phyloP scores from a whole-genome alignment of 2,329 filamentous ascomycete genomes.

The Alternaria ventricosa region DNA sequence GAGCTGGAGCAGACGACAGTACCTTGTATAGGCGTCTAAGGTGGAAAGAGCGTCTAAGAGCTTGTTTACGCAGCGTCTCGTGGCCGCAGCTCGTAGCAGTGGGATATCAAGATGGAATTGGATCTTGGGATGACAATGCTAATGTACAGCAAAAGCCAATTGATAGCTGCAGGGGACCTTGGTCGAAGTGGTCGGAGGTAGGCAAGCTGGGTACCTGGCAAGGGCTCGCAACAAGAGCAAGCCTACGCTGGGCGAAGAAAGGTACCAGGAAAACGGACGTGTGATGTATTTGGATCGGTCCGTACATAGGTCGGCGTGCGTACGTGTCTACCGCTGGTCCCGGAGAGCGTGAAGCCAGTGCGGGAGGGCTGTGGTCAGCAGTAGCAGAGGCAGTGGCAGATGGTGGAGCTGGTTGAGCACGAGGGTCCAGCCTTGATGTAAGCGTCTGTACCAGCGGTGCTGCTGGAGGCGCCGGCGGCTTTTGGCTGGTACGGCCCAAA shows the following conservation, averaged over 20 bases:
- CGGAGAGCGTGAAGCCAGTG: conserved; percentile 19
- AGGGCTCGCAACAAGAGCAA: conserved; percentile 13
- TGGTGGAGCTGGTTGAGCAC: conserved; percentile 14
- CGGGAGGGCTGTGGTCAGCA: conserved; percentile 12
- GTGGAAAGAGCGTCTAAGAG: conserved; percentile 9
- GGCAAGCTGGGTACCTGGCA: conserved; percentile 15
- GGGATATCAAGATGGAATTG: conserved; percentile 5
- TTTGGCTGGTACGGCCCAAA: conserved; percentile 23
- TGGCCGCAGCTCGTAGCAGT: conserved; percentile 16
- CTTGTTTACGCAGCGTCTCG: conserved; percentile 14
- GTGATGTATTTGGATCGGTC: conserved; percentile 18
- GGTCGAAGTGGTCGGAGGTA: conserved; percentile 3
- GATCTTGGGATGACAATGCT: conserved; percentile 4
- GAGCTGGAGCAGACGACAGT: conserved; percentile 5
- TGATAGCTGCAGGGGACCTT: conserved; percentile 16
- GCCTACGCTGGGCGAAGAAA: conserved; percentile 12
- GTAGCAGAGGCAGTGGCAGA: conserved; percentile 12
- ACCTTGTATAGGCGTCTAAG: conserved; percentile 23
- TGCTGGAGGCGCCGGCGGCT: conserved; percentile 26
- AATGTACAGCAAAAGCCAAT: conserved; percentile 14
- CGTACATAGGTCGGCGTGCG: conserved; percentile 17
- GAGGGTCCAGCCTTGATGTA: conserved; percentile 23
- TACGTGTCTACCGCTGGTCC: conserved; percentile 20
- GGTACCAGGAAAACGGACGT: conserved; percentile 15
- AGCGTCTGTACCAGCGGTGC: conserved; percentile 18